Conservation (phyloP, 139 green algal genomes). For the Coelastrella sp. region DNA sequence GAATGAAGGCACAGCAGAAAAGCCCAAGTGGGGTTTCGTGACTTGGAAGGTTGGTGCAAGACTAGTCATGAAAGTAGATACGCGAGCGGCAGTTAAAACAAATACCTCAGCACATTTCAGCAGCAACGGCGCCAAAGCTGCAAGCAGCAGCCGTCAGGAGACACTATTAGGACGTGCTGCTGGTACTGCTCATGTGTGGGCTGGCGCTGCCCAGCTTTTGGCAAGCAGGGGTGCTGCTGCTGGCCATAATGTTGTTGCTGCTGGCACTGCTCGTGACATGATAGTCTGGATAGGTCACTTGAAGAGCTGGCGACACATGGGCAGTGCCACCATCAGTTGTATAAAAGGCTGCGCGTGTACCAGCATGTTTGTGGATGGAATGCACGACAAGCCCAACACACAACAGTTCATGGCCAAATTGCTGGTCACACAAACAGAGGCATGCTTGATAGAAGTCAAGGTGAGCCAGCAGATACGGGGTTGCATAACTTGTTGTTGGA, state of each 20-base stretch:
- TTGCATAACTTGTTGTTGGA: background rate
- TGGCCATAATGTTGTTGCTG: background rate
- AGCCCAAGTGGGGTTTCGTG: conserved; percentile 37
- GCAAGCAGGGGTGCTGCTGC: background rate
- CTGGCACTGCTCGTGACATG: background rate
- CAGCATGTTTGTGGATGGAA: background rate
- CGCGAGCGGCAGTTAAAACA: background rate
- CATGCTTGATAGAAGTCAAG: conserved; percentile 5
- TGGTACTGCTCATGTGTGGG: background rate
- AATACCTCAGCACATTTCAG: background rate
- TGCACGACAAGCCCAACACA: conserved; percentile 8
- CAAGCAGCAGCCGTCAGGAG: too few relatives aligned
- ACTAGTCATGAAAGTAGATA: conserved; percentile 36
- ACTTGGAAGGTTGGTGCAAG: background rate
- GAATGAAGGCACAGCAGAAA: conserved; percentile 29
- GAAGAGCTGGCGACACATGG: conserved; percentile 22
- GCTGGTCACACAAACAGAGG: conserved; percentile 6
- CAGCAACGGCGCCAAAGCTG: background rate
- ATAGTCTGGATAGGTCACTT: conserved; percentile 25
- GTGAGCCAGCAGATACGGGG: background rate
- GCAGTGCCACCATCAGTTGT: conserved; percentile 7
- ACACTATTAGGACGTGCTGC: background rate
- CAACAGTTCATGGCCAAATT: conserved; percentile 28
- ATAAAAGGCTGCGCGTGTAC: background rate
- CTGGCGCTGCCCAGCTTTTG: background rate